Evolutionary conservation across 306 rosid genomes (phyloP), one percentile per base, ranked within the genome.

Genomic region (Cyamopsis tetragonoloba): DNA sequence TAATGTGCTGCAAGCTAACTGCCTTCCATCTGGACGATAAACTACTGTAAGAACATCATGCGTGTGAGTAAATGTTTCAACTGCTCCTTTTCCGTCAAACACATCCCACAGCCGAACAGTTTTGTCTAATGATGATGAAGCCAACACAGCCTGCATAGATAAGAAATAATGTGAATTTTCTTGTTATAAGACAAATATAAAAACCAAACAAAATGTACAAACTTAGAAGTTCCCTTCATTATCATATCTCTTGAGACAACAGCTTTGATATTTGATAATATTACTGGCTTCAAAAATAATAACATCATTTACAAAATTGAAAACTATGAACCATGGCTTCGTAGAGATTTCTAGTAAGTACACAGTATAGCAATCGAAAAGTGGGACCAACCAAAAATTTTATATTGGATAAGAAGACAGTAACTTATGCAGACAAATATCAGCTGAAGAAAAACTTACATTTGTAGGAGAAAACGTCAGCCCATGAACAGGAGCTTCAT

Each of bases 21-120:
- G 99, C 82, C 70, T 90, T 79, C 99, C 97, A 85, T 93, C 97
- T 66, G 99, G 95, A 15, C 96, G 97, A 77, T 88, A 90, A 75
- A 72, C 96, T 41, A 93, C 83, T 0, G 96, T 85, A 57, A 90
- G 96, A 83, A 93, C 95, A 75, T 93, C 99, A 15, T 90, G 97
- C 0, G 88, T 77, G 74, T 90, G 99, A 80, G 79, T 48, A 64
- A 88, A 85, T 37, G 96, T 81, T 84, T 93, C 99, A 73, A 89
- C 99, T 15, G 92, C 95, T 37, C 96, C 95, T 73, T 90, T 93
- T 6, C 89, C 82, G 38, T 90, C 82, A 77, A 90, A 93, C 81
- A 93, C 96, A 86, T 88, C 97, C 99, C 99, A 93, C 83, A 93
- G 37, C 60, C 96, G 77, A 70, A 90, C 87, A 62, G 95, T 88